Evolutionary conservation across 345 rosid genomes (phyloP).

Genomic region (Rhodamnia argentea): DNA sequence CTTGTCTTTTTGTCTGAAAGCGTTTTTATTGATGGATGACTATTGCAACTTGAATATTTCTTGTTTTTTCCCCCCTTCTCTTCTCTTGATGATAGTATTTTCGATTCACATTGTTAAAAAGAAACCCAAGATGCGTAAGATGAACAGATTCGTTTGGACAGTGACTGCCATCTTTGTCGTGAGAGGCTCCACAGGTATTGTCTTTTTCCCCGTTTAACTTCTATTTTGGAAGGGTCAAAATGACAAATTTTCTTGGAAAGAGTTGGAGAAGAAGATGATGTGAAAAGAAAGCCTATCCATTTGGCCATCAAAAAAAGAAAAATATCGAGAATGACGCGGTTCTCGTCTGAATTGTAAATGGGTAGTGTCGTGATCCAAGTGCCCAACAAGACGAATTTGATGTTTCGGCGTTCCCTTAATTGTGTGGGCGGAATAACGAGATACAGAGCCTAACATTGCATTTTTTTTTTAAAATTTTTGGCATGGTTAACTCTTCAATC

Average conservation of each 20-base stretch:
- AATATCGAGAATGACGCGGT: neutral
- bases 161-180: neutral
- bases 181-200: neutral
- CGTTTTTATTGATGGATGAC: neutral
- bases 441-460: neutral
- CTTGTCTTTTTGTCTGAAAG: neutral
- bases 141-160: neutral
- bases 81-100: neutral
- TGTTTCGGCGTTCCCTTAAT: neutral
- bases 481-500: neutral
- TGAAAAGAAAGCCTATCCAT: neutral
- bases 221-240: neutral
- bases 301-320: no score
- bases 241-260: neutral
- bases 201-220: neutral
- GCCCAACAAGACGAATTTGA: neutral
- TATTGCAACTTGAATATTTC: neutral
- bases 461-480: neutral
- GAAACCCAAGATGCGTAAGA: neutral
- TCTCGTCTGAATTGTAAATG: neutral
- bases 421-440: neutral
- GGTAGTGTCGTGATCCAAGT: neutral
- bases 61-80: neutral
- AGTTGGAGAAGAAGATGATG: neutral
- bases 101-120: neutral